phyloP scores from a whole-genome alignment of 371 early-diverging fungal species.

The Mucor sp. region DNA sequence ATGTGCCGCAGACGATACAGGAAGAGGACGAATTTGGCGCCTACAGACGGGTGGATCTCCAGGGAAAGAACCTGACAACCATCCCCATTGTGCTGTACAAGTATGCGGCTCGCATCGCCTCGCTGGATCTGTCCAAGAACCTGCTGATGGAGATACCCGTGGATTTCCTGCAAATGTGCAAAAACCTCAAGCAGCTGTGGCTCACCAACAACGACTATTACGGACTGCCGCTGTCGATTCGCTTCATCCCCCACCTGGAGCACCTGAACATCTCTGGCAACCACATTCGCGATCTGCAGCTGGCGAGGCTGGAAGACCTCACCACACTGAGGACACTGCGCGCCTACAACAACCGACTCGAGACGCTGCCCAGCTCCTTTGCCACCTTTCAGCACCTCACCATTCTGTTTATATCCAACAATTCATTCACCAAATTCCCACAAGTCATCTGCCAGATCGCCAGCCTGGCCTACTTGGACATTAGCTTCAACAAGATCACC shows the following conservation, averaged over 20 bases:
- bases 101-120: constrained; percentile 61
- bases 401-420: constrained; percentile 77
- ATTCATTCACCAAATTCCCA: constrained; percentile 66
- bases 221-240: constrained; percentile 62
- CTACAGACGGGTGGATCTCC: constrained; percentile 60
- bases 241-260: constrained; percentile 57
- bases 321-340: constrained; percentile 57
- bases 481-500: constrained; percentile 83
- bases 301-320: constrained; percentile 61
- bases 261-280: constrained; percentile 80
- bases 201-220: constrained; percentile 72
- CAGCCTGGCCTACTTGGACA: constrained; percentile 71
- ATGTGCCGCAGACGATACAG: constrained; percentile 46
- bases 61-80: constrained; percentile 61
- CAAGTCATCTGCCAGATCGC: constrained; percentile 50
- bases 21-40: constrained; percentile 40
- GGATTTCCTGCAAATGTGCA: constrained; percentile 77
- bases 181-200: constrained; percentile 61
- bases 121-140: constrained; percentile 78
- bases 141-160: constrained; percentile 68
- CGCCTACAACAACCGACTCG: constrained; percentile 76
- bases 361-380: constrained; percentile 61
- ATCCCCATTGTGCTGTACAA: constrained; percentile 76
- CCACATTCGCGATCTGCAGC: constrained; percentile 61
- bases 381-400: constrained; percentile 59